Conservation (phyloP, 208 protist genomes). For the Acanthamoeba rhysodes region DNA sequence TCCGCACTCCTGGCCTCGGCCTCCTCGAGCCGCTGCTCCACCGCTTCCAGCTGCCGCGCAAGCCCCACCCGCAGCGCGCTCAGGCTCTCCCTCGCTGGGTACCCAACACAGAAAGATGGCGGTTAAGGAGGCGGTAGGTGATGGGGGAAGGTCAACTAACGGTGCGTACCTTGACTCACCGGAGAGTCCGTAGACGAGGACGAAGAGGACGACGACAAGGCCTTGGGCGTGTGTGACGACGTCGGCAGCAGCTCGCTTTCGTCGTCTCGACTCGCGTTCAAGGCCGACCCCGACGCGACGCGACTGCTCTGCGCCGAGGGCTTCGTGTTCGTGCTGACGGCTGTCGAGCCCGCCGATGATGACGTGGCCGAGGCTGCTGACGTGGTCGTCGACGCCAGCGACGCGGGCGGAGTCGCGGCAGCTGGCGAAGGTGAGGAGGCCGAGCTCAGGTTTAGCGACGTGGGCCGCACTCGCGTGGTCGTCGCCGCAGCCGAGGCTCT, state of each 20-base stretch:
- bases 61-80: not conserved
- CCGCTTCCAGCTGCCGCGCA: not conserved
- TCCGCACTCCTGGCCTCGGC: not conserved
- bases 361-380: no score
- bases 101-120: no score
- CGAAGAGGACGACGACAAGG: not conserved
- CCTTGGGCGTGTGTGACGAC: not conserved
- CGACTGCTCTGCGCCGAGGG: no score
- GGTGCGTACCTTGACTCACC: not conserved
- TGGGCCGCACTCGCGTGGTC: not conserved
- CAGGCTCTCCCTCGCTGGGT: not conserved
- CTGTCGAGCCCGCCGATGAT: no score
- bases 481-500: not conserved
- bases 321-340: no score
- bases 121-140: no score
- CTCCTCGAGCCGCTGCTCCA: slow-evolving; percentile 31
- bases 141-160: no score
- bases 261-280: not conserved
- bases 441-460: not conserved
- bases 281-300: no score
- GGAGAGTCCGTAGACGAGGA: not conserved
- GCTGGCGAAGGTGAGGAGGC: not conserved
- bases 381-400: no score
- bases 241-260: not conserved
- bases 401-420: not conserved